phyloP scores from a whole-genome alignment of 108 stramenopile species.

The Skeletonema marinoi region DNA sequence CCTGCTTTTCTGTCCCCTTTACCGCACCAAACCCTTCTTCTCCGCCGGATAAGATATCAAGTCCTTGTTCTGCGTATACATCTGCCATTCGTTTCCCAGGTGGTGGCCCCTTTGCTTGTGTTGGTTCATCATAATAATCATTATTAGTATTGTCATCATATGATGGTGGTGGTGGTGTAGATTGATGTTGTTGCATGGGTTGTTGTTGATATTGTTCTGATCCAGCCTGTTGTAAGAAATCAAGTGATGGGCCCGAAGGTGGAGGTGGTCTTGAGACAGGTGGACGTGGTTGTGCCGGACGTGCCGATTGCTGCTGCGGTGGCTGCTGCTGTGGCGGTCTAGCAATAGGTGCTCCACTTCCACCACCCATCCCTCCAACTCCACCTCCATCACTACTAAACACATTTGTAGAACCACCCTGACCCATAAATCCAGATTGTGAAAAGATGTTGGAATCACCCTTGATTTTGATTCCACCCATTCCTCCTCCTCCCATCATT shows the following conservation, averaged over 20 bases:
- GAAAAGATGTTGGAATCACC: slow-evolving; percentile 2
- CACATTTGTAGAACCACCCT: not conserved
- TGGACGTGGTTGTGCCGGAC: not conserved
- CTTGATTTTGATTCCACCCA: not conserved
- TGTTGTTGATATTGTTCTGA: not conserved
- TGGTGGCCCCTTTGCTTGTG: not conserved
- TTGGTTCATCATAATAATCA: not conserved
- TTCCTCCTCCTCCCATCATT: not conserved
- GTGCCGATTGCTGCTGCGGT: not conserved
- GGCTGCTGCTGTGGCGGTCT: not conserved
- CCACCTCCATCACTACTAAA: slow-evolving; percentile 3
- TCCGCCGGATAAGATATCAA: not conserved
- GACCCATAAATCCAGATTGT: not conserved
- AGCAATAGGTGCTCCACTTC: not conserved
- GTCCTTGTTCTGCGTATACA: not conserved
- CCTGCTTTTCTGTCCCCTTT: not conserved
- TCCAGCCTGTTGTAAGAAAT: not conserved
- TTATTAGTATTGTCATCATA: not conserved
- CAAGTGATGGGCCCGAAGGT: not conserved
- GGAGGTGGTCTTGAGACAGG: not conserved
- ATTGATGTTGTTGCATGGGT: not conserved
- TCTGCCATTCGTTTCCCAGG: not conserved
- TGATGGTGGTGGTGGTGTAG: not conserved
- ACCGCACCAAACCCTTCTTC: not conserved
- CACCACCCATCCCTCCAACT: not conserved